These are phyloP conservation scores for Podaxis rugospora DNA, from an alignment of 768 basidiomycete species.

Conservation along the genomic window DNA sequence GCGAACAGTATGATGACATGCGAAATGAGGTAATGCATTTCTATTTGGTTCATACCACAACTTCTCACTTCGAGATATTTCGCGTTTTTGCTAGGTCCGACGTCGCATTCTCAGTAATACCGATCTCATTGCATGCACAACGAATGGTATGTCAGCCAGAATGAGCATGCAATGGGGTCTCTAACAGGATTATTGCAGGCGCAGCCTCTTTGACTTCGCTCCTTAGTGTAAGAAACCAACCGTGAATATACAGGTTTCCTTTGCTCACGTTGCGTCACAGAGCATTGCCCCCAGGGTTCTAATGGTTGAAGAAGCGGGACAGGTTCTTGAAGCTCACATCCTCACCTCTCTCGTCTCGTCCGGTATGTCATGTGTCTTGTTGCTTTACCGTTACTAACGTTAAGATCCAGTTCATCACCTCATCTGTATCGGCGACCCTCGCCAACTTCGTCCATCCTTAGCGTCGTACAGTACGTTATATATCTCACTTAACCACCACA, in stretches of 20 bases:
- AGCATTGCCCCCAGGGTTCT: slow-evolving; percentile 56
- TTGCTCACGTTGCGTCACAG: slow-evolving; percentile 26
- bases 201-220: slow-evolving; percentile 63
- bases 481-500: slow-evolving; percentile 1
- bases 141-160: slow-evolving; percentile 46
- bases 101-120: slow-evolving; percentile 47
- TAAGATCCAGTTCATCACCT: slow-evolving; percentile 50
- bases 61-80: neutral
- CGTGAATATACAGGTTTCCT: slow-evolving; percentile 4
- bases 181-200: slow-evolving; percentile 30
- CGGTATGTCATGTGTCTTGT: slow-evolving; percentile 9
- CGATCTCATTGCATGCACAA: slow-evolving; percentile 74
- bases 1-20: too few relatives aligned
- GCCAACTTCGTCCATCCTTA: slow-evolving; percentile 69
- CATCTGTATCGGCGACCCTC: slow-evolving; percentile 78
- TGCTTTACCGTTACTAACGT: neutral
- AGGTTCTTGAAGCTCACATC: slow-evolving; percentile 77
- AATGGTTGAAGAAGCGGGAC: slow-evolving; percentile 78
- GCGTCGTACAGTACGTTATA: slow-evolving; percentile 48
- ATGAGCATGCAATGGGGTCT: neutral
- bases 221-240: slow-evolving; percentile 36
- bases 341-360: slow-evolving; percentile 58
- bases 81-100: slow-evolving; percentile 36
- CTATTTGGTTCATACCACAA: too few relatives aligned
- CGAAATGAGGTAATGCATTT: too few relatives aligned